Percentiles rank a stretch among this genome's conserved stretches.
Conservation (phyloP, 2,329 filamentous ascomycete genomes). For the Aureobasidium sp. region DNA sequence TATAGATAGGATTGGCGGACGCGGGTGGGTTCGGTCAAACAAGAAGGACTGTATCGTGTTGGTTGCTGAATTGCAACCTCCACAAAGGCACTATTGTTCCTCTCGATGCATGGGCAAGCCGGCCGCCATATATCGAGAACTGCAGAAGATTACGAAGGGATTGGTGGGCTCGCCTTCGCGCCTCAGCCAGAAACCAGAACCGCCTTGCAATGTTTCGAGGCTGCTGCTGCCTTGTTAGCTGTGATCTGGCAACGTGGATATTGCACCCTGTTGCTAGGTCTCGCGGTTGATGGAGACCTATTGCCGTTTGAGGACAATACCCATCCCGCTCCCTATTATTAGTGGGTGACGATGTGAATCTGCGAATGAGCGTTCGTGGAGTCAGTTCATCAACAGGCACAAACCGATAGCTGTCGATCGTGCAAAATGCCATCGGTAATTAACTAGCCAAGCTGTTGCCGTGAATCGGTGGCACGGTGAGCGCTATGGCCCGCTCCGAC, state of each 20-base stretch:
- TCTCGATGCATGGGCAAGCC: too few relatives aligned
- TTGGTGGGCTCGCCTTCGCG: not conserved
- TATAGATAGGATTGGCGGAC: not conserved
- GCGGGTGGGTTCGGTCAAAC: not conserved
- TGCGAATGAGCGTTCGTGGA: too few relatives aligned
- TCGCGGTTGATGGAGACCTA: not conserved
- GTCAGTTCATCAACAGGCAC: not conserved
- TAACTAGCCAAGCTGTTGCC: not conserved
- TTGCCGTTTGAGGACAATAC: not conserved
- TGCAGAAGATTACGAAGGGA: not conserved
- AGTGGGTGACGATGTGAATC: not conserved
- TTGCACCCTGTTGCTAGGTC: not conserved
- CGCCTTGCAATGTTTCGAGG: not conserved
- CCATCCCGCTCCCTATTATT: not conserved
- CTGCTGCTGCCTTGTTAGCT: not conserved
- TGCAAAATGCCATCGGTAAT: not conserved
- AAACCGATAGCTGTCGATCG: constrained; percentile 1
- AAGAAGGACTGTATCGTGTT: not conserved
- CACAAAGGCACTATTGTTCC: not conserved
- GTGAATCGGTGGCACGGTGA: not conserved
- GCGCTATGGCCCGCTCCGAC: not conserved
- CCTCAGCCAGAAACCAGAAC: not conserved
- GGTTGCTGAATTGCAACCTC: not conserved
- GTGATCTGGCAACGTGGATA: not conserved
- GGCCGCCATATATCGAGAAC: not conserved